Conservation (phyloP, 495 filamentous ascomycete genomes). For the Neurospora sp. region DNA sequence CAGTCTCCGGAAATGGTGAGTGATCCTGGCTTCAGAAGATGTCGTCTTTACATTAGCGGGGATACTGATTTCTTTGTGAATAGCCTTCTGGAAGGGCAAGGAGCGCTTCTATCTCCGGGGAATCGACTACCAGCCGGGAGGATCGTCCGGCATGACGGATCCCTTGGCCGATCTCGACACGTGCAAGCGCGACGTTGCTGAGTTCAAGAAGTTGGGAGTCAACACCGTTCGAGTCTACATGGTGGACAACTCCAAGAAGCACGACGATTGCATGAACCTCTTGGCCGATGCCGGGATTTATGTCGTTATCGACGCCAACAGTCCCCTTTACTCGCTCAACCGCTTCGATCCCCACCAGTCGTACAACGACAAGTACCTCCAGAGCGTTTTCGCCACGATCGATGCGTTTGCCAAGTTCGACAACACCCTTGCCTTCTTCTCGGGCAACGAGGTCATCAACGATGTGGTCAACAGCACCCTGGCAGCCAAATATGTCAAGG, state of each 20-base stretch:
- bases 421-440: slow-evolving; percentile 93
- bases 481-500: slow-evolving; percentile 83
- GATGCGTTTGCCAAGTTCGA: slow-evolving; percentile 78
- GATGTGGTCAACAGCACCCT: slow-evolving; percentile 56
- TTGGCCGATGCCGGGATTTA: slow-evolving; percentile 85
- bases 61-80: not conserved
- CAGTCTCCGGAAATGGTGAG: slow-evolving; percentile 38
- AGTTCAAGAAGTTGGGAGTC: slow-evolving; percentile 78
- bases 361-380: slow-evolving; percentile 85
- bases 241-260: slow-evolving; percentile 75
- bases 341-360: slow-evolving; percentile 60
- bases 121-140: slow-evolving; percentile 93
- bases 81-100: slow-evolving; percentile 79
- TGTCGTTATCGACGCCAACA: slow-evolving; percentile 69
- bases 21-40: not conserved
- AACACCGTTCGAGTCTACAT: slow-evolving; percentile 93
- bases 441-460: slow-evolving; percentile 95
- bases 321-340: slow-evolving; percentile 64
- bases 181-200: slow-evolving; percentile 74
- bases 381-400: slow-evolving; percentile 87
- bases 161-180: slow-evolving; percentile 61
- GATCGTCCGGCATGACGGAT: slow-evolving; percentile 66
- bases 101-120: slow-evolving; percentile 88
- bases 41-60: not conserved
- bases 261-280: slow-evolving; percentile 74